Evolutionary conservation across 2,329 filamentous ascomycete genomes (phyloP).

Genomic region (Epichloe glyceriae): DNA sequence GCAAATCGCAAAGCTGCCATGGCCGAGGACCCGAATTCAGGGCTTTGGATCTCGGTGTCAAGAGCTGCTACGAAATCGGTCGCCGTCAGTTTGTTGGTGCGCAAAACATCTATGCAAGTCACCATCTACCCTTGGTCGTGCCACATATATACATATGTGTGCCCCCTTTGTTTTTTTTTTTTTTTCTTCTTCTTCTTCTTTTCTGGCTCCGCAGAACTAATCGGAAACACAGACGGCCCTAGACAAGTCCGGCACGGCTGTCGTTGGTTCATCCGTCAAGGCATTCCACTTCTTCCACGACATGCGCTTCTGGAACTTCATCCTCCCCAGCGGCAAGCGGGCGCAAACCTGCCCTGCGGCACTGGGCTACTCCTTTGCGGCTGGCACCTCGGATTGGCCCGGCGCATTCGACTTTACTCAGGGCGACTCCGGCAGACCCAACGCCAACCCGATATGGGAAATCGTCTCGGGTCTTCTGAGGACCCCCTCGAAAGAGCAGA

Average conservation of each 20-base stretch:
- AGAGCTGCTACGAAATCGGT: conserved; percentile 66
- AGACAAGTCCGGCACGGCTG: conserved; percentile 29
- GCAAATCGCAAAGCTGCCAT: conserved; percentile 58
- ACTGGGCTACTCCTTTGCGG: conserved; percentile 84
- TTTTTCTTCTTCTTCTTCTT: no score
- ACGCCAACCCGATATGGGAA: conserved; percentile 62
- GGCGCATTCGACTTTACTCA: conserved; percentile 91
- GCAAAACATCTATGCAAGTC: conserved; percentile 26
- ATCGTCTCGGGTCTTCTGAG: conserved; percentile 63
- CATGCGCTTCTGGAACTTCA: conserved; percentile 63
- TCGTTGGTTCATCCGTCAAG: conserved; percentile 55
- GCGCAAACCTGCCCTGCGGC: conserved; percentile 74
- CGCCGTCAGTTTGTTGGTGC: conserved; percentile 55
- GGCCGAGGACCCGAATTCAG: conserved; percentile 59
- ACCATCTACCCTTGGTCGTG: background rate
- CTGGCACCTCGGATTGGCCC: conserved; percentile 82
- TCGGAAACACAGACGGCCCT: conserved; percentile 22
- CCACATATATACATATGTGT: background rate
- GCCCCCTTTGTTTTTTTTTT: no score
- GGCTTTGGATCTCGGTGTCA: conserved; percentile 55
- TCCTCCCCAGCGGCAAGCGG: conserved; percentile 55
- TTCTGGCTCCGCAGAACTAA: background rate
- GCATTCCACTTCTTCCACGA: conserved; percentile 79
- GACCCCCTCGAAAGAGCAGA: conserved; percentile 55
- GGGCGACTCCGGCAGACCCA: conserved; percentile 59